Conservation (phyloP, 208 protist genomes). For the Jaenimonas drosophilae region DNA sequence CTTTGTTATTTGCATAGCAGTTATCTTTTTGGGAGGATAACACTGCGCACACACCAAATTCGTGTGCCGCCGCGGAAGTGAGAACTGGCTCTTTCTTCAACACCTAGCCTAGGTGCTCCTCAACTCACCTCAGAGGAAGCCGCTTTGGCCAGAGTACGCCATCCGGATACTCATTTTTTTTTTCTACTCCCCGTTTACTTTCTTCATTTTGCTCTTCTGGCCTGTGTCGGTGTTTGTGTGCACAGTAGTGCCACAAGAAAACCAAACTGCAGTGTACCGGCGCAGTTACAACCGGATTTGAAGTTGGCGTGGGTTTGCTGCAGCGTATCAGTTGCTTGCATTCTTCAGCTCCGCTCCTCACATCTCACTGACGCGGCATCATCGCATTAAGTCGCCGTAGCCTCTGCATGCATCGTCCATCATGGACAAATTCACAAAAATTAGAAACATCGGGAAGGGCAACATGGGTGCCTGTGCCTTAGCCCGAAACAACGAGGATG, state of each 20-base stretch:
- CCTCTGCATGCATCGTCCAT: constrained; percentile 1
- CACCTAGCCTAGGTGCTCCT: neutral
- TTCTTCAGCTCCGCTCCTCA: no score
- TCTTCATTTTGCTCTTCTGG: constrained; percentile 9
- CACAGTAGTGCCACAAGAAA: no score
- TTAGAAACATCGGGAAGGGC: constrained; percentile 89
- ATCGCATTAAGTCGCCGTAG: no score
- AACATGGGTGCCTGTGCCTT: constrained; percentile 92
- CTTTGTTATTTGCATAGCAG: neutral
- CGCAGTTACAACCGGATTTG: no score
- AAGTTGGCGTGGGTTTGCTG: no score
- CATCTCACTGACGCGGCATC: no score
- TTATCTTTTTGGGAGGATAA: neutral
- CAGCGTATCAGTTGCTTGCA: no score
- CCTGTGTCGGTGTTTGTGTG: no score
- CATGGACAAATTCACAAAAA: constrained; percentile 90
- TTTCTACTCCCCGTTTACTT: neutral
- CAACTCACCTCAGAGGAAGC: neutral
- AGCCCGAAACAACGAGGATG: constrained; percentile 86
- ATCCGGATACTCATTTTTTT: constrained; percentile 3
- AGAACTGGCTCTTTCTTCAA: neutral
- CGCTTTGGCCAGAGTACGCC: neutral
- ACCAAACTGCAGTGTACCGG: no score
- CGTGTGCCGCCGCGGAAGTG: no score
- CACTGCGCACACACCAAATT: neutral